phyloP scores from a whole-genome alignment of 2,329 filamentous ascomycete species.

The Nigrospora oryzae region DNA sequence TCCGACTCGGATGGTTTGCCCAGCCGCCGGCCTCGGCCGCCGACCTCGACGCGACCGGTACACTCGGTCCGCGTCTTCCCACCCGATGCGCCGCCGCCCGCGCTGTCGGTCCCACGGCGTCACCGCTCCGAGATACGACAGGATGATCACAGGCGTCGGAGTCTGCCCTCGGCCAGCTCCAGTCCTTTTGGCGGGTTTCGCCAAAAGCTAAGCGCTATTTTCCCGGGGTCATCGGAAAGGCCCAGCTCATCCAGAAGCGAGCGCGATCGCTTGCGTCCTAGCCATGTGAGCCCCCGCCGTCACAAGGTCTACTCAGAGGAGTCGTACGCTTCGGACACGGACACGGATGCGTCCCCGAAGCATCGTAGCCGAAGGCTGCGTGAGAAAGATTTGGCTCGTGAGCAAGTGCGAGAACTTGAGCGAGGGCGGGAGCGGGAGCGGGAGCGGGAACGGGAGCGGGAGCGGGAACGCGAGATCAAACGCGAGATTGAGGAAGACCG shows the following conservation, averaged over 20 bases:
- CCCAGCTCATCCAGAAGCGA: slow-evolving; percentile 21
- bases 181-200: slow-evolving; percentile 10
- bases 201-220: slow-evolving; percentile 16
- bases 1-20: slow-evolving; percentile 13
- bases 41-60: slow-evolving; percentile 10
- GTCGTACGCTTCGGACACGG: slow-evolving; percentile 17
- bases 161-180: slow-evolving; percentile 12
- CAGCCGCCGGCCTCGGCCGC: slow-evolving; percentile 8
- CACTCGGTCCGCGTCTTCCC: slow-evolving; percentile 9
- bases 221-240: slow-evolving; percentile 15
- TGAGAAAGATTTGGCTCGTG: slow-evolving; percentile 4
- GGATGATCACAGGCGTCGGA: slow-evolving; percentile 16
- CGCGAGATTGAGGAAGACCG: slow-evolving; percentile 10
- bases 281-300: slow-evolving; percentile 11
- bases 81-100: slow-evolving; percentile 5
- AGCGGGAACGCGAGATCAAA: slow-evolving; percentile 7
- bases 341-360: slow-evolving; percentile 12
- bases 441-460: slow-evolving; percentile 13
- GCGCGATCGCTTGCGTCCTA: slow-evolving; percentile 12
- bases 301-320: slow-evolving; percentile 18
- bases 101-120: slow-evolving; percentile 8
- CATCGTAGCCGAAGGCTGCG: slow-evolving; percentile 7
- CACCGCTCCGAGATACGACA: slow-evolving; percentile 13
- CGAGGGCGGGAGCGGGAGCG: slow-evolving; percentile 14
- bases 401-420: slow-evolving; percentile 14